Evolutionary conservation across 768 basidiomycete genomes (phyloP), one percentile per base, ranked within the genome.

Genomic region (Gyrodon lividus): DNA sequence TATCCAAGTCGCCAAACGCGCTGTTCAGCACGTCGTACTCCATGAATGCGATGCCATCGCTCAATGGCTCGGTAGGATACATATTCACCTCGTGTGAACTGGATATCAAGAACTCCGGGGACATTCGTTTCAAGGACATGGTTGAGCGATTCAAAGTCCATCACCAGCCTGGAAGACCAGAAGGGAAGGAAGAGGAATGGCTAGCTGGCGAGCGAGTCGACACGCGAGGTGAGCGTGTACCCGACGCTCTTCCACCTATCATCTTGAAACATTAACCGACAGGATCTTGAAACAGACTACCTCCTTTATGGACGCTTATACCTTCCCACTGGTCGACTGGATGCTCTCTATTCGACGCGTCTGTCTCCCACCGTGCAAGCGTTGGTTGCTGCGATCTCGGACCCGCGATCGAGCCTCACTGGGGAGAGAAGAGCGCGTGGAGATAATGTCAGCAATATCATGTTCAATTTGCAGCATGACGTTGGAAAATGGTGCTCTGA

Each of bases 51-150:
- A 81, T 98, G 74, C 93, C 94, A 1, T 91, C 92, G 7, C 76
- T 98, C 57, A 91, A 92, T 57, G 96, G 96, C 22, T 92, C 92
- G 2, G 77, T 98, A 35, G 91, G 91, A 41, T 98, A 97, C 64
- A 89, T 97, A 51, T 96, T 95, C 66, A 90, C 89, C 1, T 92
- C 92, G 8, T 92, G 89, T 62, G 81, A 89, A 54, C 73, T 97
- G 45, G 77, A 87, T 58, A 76, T 90, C 51, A 81, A 82, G 59
- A 77, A 74, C 31, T 90, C 87, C 13, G 79, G 81, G 4, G 78
- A 81, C 56, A 86, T 91, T 38, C 80, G 80, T 14, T 87, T 98
- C 74, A 92, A 92, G 66, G 85, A 93, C 62, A 87, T 96, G 77
- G 74, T 93, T 34, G 92, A 96, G 58, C 84, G 88, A 10, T 97